Percentiles rank a stretch among this genome's conserved stretches.
Evolutionary conservation across 202 grass and related monocot genomes (phyloP).

Genomic region (Digitaria exilis): DNA sequence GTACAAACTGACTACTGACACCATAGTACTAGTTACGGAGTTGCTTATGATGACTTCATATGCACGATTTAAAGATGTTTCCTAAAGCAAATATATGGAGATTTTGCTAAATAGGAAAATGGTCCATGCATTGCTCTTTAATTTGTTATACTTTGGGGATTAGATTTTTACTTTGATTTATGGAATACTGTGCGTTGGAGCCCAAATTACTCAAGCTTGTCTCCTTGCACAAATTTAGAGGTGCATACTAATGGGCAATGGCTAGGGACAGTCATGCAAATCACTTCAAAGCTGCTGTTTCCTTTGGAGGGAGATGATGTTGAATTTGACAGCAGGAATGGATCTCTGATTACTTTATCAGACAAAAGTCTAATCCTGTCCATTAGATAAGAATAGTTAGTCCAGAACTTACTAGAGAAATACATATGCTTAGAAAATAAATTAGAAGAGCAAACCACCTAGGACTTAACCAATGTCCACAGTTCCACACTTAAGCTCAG

Average conservation of each 20-base stretch:
- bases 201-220: background rate
- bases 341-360: background rate
- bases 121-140: background rate
- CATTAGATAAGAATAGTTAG: background rate
- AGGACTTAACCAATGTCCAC: background rate
- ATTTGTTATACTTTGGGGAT: background rate
- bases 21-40: background rate
- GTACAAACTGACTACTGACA: background rate
- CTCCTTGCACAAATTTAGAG: slow-evolving; percentile 26
- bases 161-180: background rate
- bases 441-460: background rate
- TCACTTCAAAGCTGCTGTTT: background rate
- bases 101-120: background rate
- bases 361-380: background rate
- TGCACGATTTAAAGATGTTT: background rate
- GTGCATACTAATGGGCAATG: background rate
- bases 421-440: background rate
- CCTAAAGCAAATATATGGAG: background rate
- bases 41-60: background rate
- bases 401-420: background rate
- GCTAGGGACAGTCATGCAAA: slow-evolving; percentile 1
- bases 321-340: background rate
- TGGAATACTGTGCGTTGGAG: background rate
- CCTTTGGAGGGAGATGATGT: background rate
- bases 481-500: background rate